Evolutionary conservation across 805 yeast species (phyloP), one percentile per base, ranked within the genome.

Genomic region (Saccharomycopsis sp.): DNA sequence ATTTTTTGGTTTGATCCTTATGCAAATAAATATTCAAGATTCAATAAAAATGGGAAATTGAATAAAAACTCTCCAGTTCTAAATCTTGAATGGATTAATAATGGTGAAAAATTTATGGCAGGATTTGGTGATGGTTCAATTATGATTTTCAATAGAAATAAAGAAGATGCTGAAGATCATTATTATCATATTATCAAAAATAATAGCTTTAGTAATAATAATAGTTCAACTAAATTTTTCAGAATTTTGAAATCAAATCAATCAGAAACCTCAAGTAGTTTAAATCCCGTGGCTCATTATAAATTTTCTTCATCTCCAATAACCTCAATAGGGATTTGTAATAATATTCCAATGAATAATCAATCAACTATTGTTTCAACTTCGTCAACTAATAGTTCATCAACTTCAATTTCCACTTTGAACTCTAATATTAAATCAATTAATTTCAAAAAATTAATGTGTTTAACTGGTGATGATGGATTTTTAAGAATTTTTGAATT

Each of bases 121-220:
- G 85, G 80, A 1, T 78, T 67, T 51, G 63, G 74, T 21, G 76
- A 78, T 57, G 89, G 89, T 2, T 73, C 74, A 37, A 59, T 78
- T 3, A 56, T 67, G 33, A 55, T 75, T 3, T 66, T 75, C 39
- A 70, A 71, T 49, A 59, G 76, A 37, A 70, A 66, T 14, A 55
- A 61, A 6, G 80, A 72, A 26, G 78, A 72, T 42, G 55, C 53
- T 27, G 67, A 62, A 20, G 14, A 38, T n/a, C 56, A 61, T 42
- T 33, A 43, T 6, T 37, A 30, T 2, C 42, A 46, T 8, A 35
- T 35, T 3, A 39, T 25, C 44, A 53, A 37, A 39, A 49, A 21
- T 21, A 32, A 32, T 3, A 59, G 49, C 63, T 59, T 50, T 61
- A 63, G 53, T 53, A 58, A 50, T 55, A 70, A 52, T 53, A 58